These are phyloP conservation scores for Lachancea meyersii DNA, from an alignment of 805 yeast genomes.

Conservation along the genomic window DNA sequence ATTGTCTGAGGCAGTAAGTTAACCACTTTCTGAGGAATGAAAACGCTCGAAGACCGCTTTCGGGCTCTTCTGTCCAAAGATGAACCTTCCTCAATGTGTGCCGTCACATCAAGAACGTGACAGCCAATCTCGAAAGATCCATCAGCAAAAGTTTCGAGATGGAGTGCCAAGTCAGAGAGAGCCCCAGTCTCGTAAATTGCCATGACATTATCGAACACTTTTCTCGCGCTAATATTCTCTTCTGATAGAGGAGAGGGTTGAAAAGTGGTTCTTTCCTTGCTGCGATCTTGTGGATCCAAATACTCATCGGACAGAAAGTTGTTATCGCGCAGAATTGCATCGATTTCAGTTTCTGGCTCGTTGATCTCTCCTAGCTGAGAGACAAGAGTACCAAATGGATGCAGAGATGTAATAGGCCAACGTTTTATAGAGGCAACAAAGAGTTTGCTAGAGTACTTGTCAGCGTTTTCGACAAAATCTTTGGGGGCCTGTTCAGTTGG, in stretches of 20 bases:
- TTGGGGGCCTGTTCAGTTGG: slow-evolving; percentile 98
- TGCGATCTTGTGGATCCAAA: slow-evolving; percentile 39
- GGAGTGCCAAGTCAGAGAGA: slow-evolving; percentile 71
- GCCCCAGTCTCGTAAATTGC: slow-evolving; percentile 31
- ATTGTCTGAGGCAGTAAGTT: slow-evolving; percentile 65
- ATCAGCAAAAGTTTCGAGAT: slow-evolving; percentile 56
- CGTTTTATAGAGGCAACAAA: slow-evolving; percentile 95
- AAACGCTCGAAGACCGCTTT: slow-evolving; percentile 84
- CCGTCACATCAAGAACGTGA: slow-evolving; percentile 77
- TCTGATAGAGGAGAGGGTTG: slow-evolving; percentile 20
- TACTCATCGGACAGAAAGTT: slow-evolving; percentile 79
- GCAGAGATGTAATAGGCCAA: slow-evolving; percentile 98
- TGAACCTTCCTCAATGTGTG: slow-evolving; percentile 65
- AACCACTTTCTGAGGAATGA: slow-evolving; percentile 67
- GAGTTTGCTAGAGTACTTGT: slow-evolving; percentile 67
- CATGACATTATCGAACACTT: slow-evolving; percentile 25
- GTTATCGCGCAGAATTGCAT: slow-evolving; percentile 82
- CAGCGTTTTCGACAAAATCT: slow-evolving; percentile 91
- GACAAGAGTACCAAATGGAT: slow-evolving; percentile 92
- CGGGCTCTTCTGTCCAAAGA: slow-evolving; percentile 81
- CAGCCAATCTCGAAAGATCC: slow-evolving; percentile 70
- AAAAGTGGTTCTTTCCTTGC: slow-evolving; percentile 25
- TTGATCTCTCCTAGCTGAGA: slow-evolving; percentile 79
- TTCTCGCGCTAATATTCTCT: slow-evolving; percentile 17
- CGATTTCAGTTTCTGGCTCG: slow-evolving; percentile 72